Evolutionary conservation across 805 yeast species (phyloP), one percentile per base, ranked within the genome.

Genomic region (Cyberlindnera americana): DNA sequence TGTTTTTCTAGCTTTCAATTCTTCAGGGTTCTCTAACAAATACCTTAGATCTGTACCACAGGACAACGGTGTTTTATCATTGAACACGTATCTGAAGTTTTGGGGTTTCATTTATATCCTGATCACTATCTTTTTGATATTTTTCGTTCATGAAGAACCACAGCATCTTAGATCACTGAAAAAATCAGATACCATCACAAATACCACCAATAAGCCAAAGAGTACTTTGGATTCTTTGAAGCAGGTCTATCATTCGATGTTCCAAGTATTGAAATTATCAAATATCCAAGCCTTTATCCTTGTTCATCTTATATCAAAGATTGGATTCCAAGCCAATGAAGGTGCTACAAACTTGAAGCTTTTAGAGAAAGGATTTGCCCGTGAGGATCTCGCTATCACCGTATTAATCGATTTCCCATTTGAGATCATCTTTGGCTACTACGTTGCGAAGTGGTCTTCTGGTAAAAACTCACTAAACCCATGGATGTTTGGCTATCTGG

Each of bases 281-380:
- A 79, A 86, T 44, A 83, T 93, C 32, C 89, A 79, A 58, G 69
- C 80, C 6, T 77, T 93, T 50, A 81, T 88, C 16, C 48, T 79
- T 2, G 76, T 93, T 8, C 90, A 89, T 54, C 61, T 93, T 30
- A 60, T 88, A 10, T 81, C 95, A 27, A 93, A 93, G 56, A 71
- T 91, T 42, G 98, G 96, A 2, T 93, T 93, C 61, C 96, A 90
- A 58, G 95, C 90, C 21, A 93, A 90, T 55, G 99, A 93, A 61
- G 89, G 93, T 7, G 97, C 95, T 21, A 93, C 98, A 1, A 91
- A 91, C 57, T 72, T 93, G 51, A 93, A 91, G 59, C 68, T 93
- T 17, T 66, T 93, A 6, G 99, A 93, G 58, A 83, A 82, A 54
- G 99, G 99, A 0, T 78, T 93, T 32, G 79, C 93, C 28, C 86